Evolutionary conservation across 2,329 filamentous ascomycete genomes (phyloP), one percentile per base, ranked within the genome.

Genomic region (Paecilomyces variotii): DNA sequence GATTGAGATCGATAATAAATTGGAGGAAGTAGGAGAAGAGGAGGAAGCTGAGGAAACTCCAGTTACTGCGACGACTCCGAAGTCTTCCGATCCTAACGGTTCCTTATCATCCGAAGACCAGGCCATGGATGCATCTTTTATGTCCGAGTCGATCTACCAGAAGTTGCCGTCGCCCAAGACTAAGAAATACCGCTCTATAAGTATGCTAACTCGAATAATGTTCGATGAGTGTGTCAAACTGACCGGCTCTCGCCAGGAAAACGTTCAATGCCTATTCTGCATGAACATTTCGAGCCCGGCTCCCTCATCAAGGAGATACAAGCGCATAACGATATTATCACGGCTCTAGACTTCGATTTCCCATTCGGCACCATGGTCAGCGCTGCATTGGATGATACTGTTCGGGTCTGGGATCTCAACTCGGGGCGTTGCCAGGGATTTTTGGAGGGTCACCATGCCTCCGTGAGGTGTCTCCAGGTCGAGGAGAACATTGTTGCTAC

Each of bases 91-190:
- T 51, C 65, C 59, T 11, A 71, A 72, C 27, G 77, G 79, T 60
- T 61, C 81, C 63, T 73, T 84, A 75, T 60, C 82, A 63, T 76
- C 88, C 70, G 74, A 88, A 66, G 79, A 77, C 45, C 72, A 75
- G 59, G 76, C 76, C 54, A 77, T 78, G 67, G 79, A 81, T 64
- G 78, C 79, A 4, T 83, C 83, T 0, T 99, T 97, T 78, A 97
- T 97, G 94, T 97, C 94, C 2, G 91, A 97, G 73, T 97, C 92
- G 11, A 90, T 99, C 65, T 99, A 97, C 73, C 89, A 95, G 65
- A 97, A 97, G 75, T 78, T 99, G 7, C 90, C 92, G 0, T 76
- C 79, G n/a, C 79, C 82, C 6, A 82, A 80, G 63, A 78, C 80
- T 26, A 76, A 80, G 63, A 79, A 79, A 62, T 75, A 78, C 56